Evolutionary conservation across 441 rosid genomes (phyloP), one percentile per base, ranked within the genome.

Genomic region (Mallotus repandus): DNA sequence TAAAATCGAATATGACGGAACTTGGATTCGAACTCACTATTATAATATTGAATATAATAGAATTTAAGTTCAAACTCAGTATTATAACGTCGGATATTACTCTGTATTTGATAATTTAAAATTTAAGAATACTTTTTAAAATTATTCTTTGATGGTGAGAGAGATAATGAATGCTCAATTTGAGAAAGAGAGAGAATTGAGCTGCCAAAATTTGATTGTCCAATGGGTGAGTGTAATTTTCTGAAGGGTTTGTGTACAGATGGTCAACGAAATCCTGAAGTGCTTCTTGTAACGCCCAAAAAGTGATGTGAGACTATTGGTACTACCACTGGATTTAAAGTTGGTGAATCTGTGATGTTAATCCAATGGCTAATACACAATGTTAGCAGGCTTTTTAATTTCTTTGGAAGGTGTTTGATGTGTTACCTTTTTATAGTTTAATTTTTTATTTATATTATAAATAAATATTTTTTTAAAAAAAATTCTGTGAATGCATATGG

Each of bases 211-310:
- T 54, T 50, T 22, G 25, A 12, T 52, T 59, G 66, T 64, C 60
- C 65, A 56, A 45, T 46, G 49, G 52, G 76, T 53, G 65, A 9
- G n/a, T 53, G 61, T 7, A 32, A 25, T 32, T 10, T 29, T 77
- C 65, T 41, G 68, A 1, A 49, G 15, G 63, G 12, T 32, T 72
- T 54, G 29, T 32, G 9, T 32, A 45, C 65, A 76, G n/a, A 49
- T 58, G 72, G 54, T 5, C 11, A 56, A 14, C 63, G 32, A 63
- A 68, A 63, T 12, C 56, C 29, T 19, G 16, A 54, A 22, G n/a
- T 49, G 62, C 66, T 59, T 52, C 45, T 58, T 70, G 73, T 58
- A 73, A 69, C 71, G 71, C 29, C 12, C 68, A 6, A 66, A 35
- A n/a, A 9, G 57, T 67, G 73, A 72, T 50, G 71, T 19, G 49